Evolutionary conservation across 257 asterid genomes (phyloP).

Genomic region (Solanum bukasovii): DNA sequence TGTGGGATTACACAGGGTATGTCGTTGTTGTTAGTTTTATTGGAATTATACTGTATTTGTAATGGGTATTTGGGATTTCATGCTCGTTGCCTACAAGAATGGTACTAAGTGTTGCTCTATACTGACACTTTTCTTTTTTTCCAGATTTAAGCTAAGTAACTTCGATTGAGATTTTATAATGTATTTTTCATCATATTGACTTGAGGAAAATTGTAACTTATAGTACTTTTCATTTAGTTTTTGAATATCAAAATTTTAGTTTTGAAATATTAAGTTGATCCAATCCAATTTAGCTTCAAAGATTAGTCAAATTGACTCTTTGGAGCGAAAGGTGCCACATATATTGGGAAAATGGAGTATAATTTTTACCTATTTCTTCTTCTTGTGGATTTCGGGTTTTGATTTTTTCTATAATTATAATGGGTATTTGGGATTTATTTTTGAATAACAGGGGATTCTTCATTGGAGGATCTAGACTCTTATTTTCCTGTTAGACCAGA

Average conservation of each 20-base stretch:
- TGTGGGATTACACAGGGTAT: background rate
- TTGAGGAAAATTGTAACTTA: background rate
- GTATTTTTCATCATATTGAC: background rate
- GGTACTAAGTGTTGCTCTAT: background rate
- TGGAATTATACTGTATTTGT: background rate
- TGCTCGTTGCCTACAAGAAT: background rate
- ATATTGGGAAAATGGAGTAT: background rate
- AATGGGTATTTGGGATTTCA: background rate
- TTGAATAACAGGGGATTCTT: constrained; percentile 12
- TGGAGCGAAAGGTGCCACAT: background rate
- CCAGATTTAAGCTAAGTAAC: background rate
- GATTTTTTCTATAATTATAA: background rate
- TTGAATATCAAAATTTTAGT: background rate
- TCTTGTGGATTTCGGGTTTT: background rate
- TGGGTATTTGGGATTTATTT: background rate
- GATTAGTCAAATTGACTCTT: background rate
- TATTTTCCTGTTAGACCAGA: constrained; percentile 74
- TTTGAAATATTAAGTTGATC: background rate
- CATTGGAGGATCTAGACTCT: constrained; percentile 60
- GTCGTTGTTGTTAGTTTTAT: background rate
- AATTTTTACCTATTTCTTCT: background rate
- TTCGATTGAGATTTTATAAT: background rate
- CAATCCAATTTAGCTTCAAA: background rate
- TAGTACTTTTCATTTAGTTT: background rate
- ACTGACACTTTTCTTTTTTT: background rate